phyloP scores from a whole-genome alignment of 176 grass and related monocot genomes.

The Zea mays region Zm-B73-REFERENCE-NAM-5.0 NC_050098.1:10444001-10444500 shows the following conservation, averaged over 20 bases:
- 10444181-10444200: not conserved
- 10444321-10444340: constrained; percentile 32
- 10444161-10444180: not conserved
- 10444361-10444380: constrained; percentile 39
- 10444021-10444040: too few species aligned
- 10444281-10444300: constrained; percentile 13
- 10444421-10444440: constrained; percentile 42
- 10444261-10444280: constrained; percentile 39
- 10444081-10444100: too few species aligned
- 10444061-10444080: too few species aligned
- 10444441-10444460: constrained; percentile 33
- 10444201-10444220: not conserved
- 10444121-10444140: too few species aligned
- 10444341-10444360: constrained; percentile 12
- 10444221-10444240: not conserved
- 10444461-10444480: not conserved
- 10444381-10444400: constrained; percentile 37
- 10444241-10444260: not conserved
- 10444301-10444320: constrained; percentile 4
- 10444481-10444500: not conserved
- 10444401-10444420: not conserved
- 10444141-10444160: not conserved
- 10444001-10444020: too few species aligned
- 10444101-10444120: too few species aligned
- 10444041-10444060: too few species aligned